Percentiles rank a stretch among this genome's conserved stretches.
These are phyloP conservation scores for Galeopsis tetrahit DNA, from an alignment of 257 asterid genomes.

Conservation along the genomic window DNA sequence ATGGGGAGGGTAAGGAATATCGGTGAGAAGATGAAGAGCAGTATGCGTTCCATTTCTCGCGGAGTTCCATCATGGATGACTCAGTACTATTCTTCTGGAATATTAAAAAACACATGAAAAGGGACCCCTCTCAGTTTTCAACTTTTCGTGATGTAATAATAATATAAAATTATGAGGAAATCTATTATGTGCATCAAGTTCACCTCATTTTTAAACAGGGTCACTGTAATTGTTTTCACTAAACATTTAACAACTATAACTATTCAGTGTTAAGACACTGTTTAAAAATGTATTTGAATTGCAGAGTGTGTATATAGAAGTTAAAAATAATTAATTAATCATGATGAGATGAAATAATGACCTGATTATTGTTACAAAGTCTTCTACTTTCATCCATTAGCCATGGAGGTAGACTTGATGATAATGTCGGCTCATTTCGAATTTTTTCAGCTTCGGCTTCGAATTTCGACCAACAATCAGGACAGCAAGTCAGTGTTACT, in stretches of 20 bases:
- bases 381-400: constrained; percentile 55
- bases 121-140: background rate
- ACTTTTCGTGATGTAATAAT: background rate
- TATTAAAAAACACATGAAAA: constrained; percentile 25
- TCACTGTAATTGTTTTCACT: too few species aligned
- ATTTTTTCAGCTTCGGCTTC: constrained; percentile 42
- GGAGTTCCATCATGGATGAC: constrained; percentile 37
- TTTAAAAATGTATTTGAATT: too few species aligned
- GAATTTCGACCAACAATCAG: constrained; percentile 47
- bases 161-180: background rate
- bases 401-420: constrained; percentile 71
- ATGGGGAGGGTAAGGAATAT: constrained; percentile 49
- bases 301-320: too few species aligned
- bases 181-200: too few species aligned
- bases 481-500: constrained; percentile 43
- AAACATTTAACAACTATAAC: too few species aligned
- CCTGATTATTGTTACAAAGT: constrained; percentile 47
- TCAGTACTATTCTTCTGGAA: constrained; percentile 42
- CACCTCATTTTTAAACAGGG: too few species aligned
- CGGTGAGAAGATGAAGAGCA: constrained; percentile 48
- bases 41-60: constrained; percentile 59
- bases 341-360: constrained; percentile 33
- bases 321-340: too few species aligned
- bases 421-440: constrained; percentile 39
- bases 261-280: too few species aligned